Evolutionary conservation across 768 basidiomycete genomes (phyloP), one percentile per base, ranked within the genome.

Genomic region (Boletus bicolor): DNA sequence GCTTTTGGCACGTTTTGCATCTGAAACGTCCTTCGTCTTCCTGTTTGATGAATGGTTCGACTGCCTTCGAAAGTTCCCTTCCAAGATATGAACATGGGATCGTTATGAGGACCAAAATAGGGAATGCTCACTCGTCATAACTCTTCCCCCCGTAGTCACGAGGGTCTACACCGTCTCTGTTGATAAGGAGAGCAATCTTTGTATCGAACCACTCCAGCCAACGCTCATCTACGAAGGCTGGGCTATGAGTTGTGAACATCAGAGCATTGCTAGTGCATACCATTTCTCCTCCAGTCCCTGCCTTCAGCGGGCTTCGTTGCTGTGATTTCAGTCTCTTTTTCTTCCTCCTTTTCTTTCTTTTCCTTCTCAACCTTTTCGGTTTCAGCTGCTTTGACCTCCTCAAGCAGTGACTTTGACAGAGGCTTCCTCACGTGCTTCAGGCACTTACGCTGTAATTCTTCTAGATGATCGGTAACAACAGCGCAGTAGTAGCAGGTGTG

Each of bases 401-500:
- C 84, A 64, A 81, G 74, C 58, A 79, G 64, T 54, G 78, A 73
- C 73, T 85, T 84, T 56, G 82, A 80, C 65, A 87, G 67, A 39
- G 89, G 83, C 71, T 86, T 87, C 74, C 96, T 83, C 60, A 89
- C 79, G 76, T 99, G 97, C 76, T 86, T 86, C 64, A 97, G 77
- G 80, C 96, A 98, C 76, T 93, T 93, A 70, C 93, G 84, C 73
- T 93, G 87, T 66, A 99, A 81, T 78, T 97, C 93, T 76, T 99
- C 97, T 72, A 89, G 75, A 77, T 93, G 93, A 76, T 96, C 89
- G 71, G 87, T 89, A 63, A 91, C 83, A 69, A 92, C 86, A 65
- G 89, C 87, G 80, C 97, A 99, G 76, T 99, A 99, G 76, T 96
- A 99, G 83, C 97, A 97, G 68, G 91, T 86, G 82, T 93, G 82